Conservation (phyloP, 2,329 filamentous ascomycete species). For the Lojkania enalia region DNA sequence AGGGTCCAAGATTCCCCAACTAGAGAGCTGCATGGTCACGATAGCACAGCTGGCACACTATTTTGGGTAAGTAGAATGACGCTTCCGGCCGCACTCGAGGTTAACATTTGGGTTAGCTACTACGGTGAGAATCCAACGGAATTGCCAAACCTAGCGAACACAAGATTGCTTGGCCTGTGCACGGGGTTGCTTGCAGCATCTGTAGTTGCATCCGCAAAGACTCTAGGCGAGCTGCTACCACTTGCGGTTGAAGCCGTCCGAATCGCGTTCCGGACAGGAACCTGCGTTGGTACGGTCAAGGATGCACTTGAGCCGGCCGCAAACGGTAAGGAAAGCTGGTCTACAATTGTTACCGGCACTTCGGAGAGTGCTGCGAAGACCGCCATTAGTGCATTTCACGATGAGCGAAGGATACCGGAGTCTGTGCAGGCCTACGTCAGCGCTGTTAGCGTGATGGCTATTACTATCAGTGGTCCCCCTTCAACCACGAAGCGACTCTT, state of each 20-base stretch:
- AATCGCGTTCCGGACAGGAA: slow-evolving; percentile 67
- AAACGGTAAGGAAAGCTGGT: slow-evolving; percentile 65
- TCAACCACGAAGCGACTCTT: slow-evolving; percentile 57
- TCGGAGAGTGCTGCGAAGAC: slow-evolving; percentile 56
- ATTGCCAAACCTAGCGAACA: slow-evolving; percentile 53
- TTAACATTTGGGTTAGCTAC: slow-evolving; percentile 43
- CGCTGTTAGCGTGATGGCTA: slow-evolving; percentile 61
- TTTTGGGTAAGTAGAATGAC: slow-evolving; percentile 60
- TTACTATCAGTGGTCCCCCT: slow-evolving; percentile 64
- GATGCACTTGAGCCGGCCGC: slow-evolving; percentile 56
- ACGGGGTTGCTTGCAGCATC: slow-evolving; percentile 71
- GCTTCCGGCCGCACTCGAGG: slow-evolving; percentile 1
- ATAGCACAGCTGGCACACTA: slow-evolving; percentile 69
- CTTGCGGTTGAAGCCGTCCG: slow-evolving; percentile 66
- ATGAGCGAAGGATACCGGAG: slow-evolving; percentile 54
- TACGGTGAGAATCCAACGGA: slow-evolving; percentile 59
- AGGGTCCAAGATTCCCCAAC: slow-evolving; percentile 60
- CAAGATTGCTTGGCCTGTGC: slow-evolving; percentile 65
- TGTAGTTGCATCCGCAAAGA: slow-evolving; percentile 66
- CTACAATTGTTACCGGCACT: slow-evolving; percentile 64
- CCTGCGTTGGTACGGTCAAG: slow-evolving; percentile 48
- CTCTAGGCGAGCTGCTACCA: slow-evolving; percentile 63
- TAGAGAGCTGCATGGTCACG: slow-evolving; percentile 68
- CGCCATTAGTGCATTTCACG: slow-evolving; percentile 62
- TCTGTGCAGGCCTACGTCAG: slow-evolving; percentile 60